Base-by-base conservation (phyloP, 495 filamentous ascomycete genomes). In the Hypoxylon perforatum region DNA sequence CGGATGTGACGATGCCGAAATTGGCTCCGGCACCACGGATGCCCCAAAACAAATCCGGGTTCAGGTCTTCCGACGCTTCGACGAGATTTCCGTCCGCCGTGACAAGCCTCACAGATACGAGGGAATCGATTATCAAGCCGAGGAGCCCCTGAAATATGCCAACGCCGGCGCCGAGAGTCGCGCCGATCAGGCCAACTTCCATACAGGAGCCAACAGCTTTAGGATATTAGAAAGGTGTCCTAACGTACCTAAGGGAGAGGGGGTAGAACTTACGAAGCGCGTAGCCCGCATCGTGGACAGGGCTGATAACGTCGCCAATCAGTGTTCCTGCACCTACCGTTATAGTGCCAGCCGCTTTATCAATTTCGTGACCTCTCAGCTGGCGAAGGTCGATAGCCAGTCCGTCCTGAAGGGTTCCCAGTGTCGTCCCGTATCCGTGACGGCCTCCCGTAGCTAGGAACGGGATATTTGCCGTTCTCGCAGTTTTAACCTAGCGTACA, bases 31-130 rank as follows among this genome's bases (percentile, higher is more conserved):
- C 84, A 7, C 80, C 79, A 8, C 75, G 68, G 7, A 84, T 57
- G 8, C 61, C 79, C 77, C 76, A 81, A 50, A 78, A 86, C 5
- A 87, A 75, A 30, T 86, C 82, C 0, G 74, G 15, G 51, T 85
- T 75, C 36, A 73, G 38, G 1, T 17, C 67, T 5, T 51, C 41
- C 1, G 78, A 80, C 30, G 67, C 78, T 19, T 61, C 68, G 7
- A 81, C 41, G 7, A 78, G n/a, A 1, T 64, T 51, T 0, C 80
- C 80, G 3, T 67, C 18, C 0, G 74, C 75, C 1, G 73, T 76
- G 12, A 81, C 62, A 3, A 83, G 19, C 1, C 61, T 50, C 0
- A 74, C 74, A 4, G 71, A 76, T 4, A 68, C 4, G 3, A 83
- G 66, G 0, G 69, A 59, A 61, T 83, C 81, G 3, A 74, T 55